Evolutionary conservation across 2,329 filamentous ascomycete species (phyloP), one percentile per base, ranked within the genome.

Genomic region (Escovopsis weberi): DNA sequence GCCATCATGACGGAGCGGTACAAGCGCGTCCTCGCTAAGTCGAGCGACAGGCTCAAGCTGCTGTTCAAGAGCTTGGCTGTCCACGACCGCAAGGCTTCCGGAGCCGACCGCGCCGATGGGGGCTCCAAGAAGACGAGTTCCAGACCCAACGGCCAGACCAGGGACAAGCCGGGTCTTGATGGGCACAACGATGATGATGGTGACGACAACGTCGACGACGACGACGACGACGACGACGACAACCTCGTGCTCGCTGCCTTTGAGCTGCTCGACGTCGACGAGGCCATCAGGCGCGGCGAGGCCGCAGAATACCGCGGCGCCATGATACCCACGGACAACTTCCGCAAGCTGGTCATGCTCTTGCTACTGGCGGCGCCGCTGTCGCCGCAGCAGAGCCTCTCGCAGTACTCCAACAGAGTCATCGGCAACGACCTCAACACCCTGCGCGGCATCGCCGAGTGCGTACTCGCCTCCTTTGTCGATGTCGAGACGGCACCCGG

Each of bases 1-100:
- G 77, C 79, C 2, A 74, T 87, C 48, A 69, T 85, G 65, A 85
- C 82, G 2, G 77, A 82, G 51, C 69, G 82, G 45, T 82, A 83
- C 56, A 69, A 68, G 39, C 70, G 71, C 26, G 78, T 85, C 7
- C 57, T 86, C 33, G 69, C 70, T 43, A 69, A 68, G 2, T 69
- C 69, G 26, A 64, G 65, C 18, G 75, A 78, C 51, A 70, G 78
- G 48, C 68, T 70, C 26, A 78, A 78, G 57, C 65, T 86, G 40
- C 55, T 86, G 10, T 87, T 85, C 60, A 75, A 75, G 52, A 82
- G 81, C 51, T 54, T 86, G 50, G 80, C 82, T 6, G 79, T 86
- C 4, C 78, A 81, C 51, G 82, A 86, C 54, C 71, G 78, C 40
- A 70, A 68, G 46, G 58, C 69, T 2, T 67, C 66, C 11, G 60